Conservation (phyloP, 306 rosid species). For the Geum urbanum region DNA sequence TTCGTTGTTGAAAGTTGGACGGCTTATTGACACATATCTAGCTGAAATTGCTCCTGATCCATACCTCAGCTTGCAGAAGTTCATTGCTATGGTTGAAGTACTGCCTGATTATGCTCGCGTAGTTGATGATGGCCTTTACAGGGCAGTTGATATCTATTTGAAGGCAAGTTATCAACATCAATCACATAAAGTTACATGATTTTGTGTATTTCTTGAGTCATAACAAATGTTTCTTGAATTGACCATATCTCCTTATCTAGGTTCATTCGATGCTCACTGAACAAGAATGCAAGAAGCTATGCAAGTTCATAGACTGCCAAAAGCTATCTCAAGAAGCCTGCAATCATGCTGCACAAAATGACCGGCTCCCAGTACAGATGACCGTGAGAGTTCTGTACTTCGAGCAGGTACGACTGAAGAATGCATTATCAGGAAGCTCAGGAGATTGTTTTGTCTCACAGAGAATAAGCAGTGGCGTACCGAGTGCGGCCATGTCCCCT, state of each 20-base stretch:
- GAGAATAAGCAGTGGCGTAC: slow-evolving; percentile 72
- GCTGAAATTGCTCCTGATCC: slow-evolving; percentile 93
- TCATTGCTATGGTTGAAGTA: slow-evolving; percentile 59
- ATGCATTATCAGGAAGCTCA: slow-evolving; percentile 57
- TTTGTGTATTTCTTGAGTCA: background rate
- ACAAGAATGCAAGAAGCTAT: slow-evolving; percentile 63
- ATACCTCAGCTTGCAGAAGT: slow-evolving; percentile 50
- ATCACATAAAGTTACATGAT: background rate
- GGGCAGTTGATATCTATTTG: slow-evolving; percentile 76
- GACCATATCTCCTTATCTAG: slow-evolving; percentile 32
- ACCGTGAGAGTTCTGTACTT: slow-evolving; percentile 69
- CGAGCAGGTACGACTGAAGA: slow-evolving; percentile 80
- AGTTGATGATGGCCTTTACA: slow-evolving; percentile 73
- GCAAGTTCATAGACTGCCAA: slow-evolving; percentile 73
- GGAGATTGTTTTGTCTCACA: slow-evolving; percentile 61
- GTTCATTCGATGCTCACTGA: slow-evolving; percentile 68
- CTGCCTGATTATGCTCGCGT: slow-evolving; percentile 91
- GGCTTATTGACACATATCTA: slow-evolving; percentile 72
- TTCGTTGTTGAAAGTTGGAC: slow-evolving; percentile 71
- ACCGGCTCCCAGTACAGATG: slow-evolving; percentile 71
- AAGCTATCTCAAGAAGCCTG: slow-evolving; percentile 92
- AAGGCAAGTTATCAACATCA: slow-evolving; percentile 44
- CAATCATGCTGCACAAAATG: slow-evolving; percentile 84
- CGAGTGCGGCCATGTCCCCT: slow-evolving; percentile 88
- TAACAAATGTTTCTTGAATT: background rate